Percentiles rank a stretch among this genome's conserved stretches.
phyloP scores from a whole-genome alignment of 1,284 basidiomycete species.

The Meira miltonrushii region DNA sequence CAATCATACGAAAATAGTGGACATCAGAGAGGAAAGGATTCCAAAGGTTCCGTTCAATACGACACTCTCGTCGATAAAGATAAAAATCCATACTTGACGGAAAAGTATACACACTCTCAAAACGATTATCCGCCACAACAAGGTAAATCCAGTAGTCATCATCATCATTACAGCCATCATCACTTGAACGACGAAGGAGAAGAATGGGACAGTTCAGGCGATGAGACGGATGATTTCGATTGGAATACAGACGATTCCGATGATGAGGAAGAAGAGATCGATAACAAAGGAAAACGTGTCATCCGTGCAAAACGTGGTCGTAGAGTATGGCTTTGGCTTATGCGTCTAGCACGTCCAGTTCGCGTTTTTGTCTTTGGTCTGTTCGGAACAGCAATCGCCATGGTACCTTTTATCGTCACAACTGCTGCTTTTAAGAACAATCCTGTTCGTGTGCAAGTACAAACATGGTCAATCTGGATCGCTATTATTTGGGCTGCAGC shows the following conservation, averaged over 20 bases:
- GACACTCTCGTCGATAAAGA: neutral
- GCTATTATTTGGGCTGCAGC: conserved; percentile 46
- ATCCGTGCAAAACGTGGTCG: conserved; percentile 36
- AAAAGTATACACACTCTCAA: neutral
- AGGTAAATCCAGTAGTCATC: neutral
- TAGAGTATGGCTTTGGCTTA: conserved; percentile 34
- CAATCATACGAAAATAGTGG: neutral
- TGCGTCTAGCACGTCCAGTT: conserved; percentile 41
- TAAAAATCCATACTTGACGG: neutral
- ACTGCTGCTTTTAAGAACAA: conserved; percentile 22
- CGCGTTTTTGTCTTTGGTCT: conserved; percentile 37
- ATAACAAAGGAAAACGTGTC: conserved; percentile 13
- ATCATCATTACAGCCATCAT: neutral
- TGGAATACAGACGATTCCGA: conserved; percentile 39
- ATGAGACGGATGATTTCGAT: conserved; percentile 47
- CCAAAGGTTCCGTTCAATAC: conserved; percentile 17
- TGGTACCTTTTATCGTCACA: conserved; percentile 47
- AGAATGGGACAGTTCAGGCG: conserved; percentile 10
- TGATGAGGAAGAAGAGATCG: no score
- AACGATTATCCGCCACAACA: neutral
- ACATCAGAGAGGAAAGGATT: neutral
- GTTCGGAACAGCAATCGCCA: conserved; percentile 37
- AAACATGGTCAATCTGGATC: conserved; percentile 47
- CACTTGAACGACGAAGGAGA: neutral
- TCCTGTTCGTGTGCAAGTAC: conserved; percentile 27